Conservation (phyloP, 1,284 basidiomycete species). For the Marasmius fiardii region DNA sequence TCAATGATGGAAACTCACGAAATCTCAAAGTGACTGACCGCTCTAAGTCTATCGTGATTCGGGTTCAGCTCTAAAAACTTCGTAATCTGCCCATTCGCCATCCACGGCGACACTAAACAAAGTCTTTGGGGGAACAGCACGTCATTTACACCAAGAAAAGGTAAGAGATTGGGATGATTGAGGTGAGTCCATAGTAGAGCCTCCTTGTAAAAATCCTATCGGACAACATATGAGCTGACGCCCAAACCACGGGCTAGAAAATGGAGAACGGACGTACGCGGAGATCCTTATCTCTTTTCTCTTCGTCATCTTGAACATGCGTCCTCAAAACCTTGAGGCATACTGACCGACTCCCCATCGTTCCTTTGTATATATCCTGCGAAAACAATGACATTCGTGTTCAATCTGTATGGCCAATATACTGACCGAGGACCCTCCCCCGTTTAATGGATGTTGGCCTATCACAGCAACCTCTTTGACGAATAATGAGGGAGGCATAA, state of each 20-base stretch:
- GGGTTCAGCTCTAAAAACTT: conserved; percentile 11
- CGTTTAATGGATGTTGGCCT: not conserved
- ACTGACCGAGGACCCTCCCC: not conserved
- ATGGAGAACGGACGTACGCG: not conserved
- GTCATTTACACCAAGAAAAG: conserved; percentile 12
- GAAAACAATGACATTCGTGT: not conserved
- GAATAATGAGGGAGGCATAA: not conserved
- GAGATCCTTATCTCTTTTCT: not conserved
- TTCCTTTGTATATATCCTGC: conserved; percentile 1
- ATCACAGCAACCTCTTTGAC: not conserved
- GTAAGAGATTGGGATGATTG: conserved; percentile 12
- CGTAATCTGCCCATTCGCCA: conserved; percentile 12
- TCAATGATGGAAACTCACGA: not conserved
- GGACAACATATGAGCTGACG: not conserved
- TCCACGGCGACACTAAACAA: conserved; percentile 15
- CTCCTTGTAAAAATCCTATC: conserved; percentile 13
- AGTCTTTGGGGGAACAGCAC: conserved; percentile 6
- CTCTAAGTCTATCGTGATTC: conserved; percentile 3
- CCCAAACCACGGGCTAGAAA: too few species aligned
- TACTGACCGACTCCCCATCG: not conserved
- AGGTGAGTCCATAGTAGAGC: conserved; percentile 14
- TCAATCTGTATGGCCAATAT: not conserved
- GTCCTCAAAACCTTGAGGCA: not conserved
- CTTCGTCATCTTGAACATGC: not conserved
- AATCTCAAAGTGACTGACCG: not conserved